Evolutionary conservation across 257 asterid species (phyloP).

Genomic region (Cinchona pubescens): DNA sequence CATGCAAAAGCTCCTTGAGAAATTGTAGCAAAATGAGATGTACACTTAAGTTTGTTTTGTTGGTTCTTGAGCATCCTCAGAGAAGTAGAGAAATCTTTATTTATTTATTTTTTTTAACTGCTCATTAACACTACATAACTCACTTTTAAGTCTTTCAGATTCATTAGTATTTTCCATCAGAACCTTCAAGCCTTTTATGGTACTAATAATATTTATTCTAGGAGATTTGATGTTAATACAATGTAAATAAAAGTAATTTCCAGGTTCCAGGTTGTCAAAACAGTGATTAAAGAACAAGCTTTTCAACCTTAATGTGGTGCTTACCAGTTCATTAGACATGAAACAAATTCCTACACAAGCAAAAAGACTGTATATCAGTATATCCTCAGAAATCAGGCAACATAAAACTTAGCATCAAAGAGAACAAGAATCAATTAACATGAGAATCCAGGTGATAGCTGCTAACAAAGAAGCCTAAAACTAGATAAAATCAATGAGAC

Average conservation of each 20-base stretch:
- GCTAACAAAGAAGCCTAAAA: neutral
- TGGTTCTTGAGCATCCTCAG: neutral
- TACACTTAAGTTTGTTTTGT: neutral
- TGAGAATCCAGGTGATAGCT: neutral
- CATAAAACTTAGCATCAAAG: neutral
- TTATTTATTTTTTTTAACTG: neutral
- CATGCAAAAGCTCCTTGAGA: neutral
- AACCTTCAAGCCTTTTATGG: neutral
- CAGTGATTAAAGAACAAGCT: neutral
- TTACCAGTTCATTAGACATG: slow-evolving; percentile 95
- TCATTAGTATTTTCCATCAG: neutral
- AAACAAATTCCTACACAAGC: slow-evolving; percentile 83
- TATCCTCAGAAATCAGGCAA: slow-evolving; percentile 13
- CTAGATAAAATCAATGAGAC: neutral
- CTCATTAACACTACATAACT: neutral
- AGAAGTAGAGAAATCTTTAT: neutral
- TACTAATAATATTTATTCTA: too few relatives aligned
- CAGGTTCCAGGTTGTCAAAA: neutral
- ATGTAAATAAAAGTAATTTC: neutral
- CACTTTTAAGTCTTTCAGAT: neutral
- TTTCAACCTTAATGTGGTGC: slow-evolving; percentile 20
- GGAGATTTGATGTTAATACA: neutral
- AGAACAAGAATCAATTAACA: neutral
- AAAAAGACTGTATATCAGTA: slow-evolving; percentile 19
- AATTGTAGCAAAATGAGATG: neutral